Evolutionary conservation across 108 stramenopile species (phyloP).

Genomic region (Pseudonitzschia pungens): DNA sequence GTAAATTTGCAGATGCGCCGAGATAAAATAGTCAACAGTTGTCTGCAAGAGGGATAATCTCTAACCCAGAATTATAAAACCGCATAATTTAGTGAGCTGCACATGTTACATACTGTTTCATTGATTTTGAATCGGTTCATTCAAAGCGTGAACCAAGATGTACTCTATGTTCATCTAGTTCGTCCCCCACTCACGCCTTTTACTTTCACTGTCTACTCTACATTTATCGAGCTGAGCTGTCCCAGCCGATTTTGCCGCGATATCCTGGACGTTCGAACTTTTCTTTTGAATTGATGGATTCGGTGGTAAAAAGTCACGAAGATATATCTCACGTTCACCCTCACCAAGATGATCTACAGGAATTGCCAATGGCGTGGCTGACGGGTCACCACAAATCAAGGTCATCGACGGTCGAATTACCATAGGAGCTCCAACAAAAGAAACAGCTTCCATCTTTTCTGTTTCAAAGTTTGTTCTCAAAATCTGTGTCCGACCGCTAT

Average conservation of each 20-base stretch:
- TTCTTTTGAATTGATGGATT: constrained; percentile 24
- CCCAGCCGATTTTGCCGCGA: background rate
- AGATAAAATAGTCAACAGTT: no score
- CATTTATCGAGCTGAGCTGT: background rate
- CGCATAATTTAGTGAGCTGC: no score
- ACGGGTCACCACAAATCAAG: constrained; percentile 20
- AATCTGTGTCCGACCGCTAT: constrained; percentile 4
- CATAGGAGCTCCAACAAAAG: constrained; percentile 21
- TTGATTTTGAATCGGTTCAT: no score
- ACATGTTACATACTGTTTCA: no score
- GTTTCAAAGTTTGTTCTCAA: constrained; percentile 12
- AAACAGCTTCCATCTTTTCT: constrained; percentile 13
- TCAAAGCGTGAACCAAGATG: background rate
- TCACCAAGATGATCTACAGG: constrained; percentile 37
- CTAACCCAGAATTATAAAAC: no score
- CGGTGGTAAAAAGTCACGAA: constrained; percentile 54
- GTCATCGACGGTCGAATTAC: constrained; percentile 39
- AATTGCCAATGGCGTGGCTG: constrained; percentile 23
- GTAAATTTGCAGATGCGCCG: no score
- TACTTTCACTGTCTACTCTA: background rate
- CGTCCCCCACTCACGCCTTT: background rate
- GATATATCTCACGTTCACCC: constrained; percentile 43
- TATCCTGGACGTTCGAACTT: background rate
- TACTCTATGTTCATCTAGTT: background rate
- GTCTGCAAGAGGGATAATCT: no score